Base-by-base conservation (phyloP, 768 basidiomycete species). In the Russula sp. region DNA sequence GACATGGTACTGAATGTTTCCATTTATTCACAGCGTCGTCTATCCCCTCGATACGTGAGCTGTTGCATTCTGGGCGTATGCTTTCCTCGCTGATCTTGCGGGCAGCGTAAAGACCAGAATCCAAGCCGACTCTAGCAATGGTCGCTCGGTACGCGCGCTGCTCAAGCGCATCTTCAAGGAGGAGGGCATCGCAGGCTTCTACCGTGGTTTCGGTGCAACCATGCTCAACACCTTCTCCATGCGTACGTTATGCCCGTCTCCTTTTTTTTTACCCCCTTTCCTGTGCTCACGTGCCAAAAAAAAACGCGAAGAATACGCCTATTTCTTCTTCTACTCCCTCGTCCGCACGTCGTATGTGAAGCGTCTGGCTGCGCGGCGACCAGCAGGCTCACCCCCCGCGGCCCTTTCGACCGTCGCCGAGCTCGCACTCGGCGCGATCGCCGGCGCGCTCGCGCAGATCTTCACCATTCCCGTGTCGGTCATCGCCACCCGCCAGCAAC, bases 201-300 rank as follows among this genome's bases (percentile, higher is more conserved):
- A 96, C 76, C 82, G 87, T 49, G 97, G 97, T 2, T 99, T 98
- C 73, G 81, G 85, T 40, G 97, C 97, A 27, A 98, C 91, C 47
- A 98, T 98, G 96, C 77, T 98, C 68, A 98, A 97, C 75, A 97
- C 94, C 1, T 99, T 99, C 75, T 96, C 94, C 42, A 91, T 89
- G 86, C 94, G 96, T 94, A 71, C 71, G 92, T 27, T 27, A 27
- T 3, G 27, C 27, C 83, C 45, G 34, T 47, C 48, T 2, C 37
- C 2, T 34, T 9, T 37, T 42, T 42, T 31, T 27, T 64, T n/a
- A 27, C 44, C 39, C 49, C 9, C 31, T n/a, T 20, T 20, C 7
- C 9, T 47, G 35, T 62, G 56, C 42, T 57, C 40, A 48, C 66
- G 3, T 53, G 11, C 20, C 20, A 20, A 20, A 51, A 49, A 32